Evolutionary conservation across 2,329 filamentous ascomycete genomes (phyloP), one percentile per base, ranked within the genome.

Genomic region (Torrubiellomyces zombiae): DNA sequence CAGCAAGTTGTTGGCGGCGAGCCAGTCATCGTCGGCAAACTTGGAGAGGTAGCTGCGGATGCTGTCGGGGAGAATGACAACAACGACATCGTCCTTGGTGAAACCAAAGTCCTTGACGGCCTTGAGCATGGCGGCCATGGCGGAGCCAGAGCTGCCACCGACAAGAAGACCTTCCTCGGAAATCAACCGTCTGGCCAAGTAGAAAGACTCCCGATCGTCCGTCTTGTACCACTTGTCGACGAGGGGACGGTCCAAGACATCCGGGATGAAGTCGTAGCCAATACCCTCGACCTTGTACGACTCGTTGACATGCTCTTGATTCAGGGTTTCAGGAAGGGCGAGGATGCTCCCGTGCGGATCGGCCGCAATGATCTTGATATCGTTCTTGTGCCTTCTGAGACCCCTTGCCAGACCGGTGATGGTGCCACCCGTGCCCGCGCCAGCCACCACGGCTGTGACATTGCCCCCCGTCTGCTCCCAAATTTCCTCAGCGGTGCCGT

Each of bases 211-310:
- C 32, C 70, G 67, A 45, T 98, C 89, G 32, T 86, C 80, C 4
- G 89, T 98, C 69, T 98, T 98, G 60, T 94, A 95, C 89, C 89
- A 98, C 45, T 76, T 78, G 50, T 94, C 80, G 16, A 98, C 79
- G 5, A 67, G 50, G 15, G 73, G 53, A 43, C 76, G 81, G 37
- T 89, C 74, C 28, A 98, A 61, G 5, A 98, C 91, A 14, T 95
- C 81, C 6, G 91, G 89, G 31, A 98, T 78, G 50, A 98, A 98
- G 50, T 98, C 89, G 50, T 98, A 98, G 12, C 89, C 89, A 42
- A 98, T 98, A 21, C 89, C 89, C 57, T 98, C 89, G 1, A 98
- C 89, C 58, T 98, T 95, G 61, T 98, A 98, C 2, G 75, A 62
- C 50, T 82, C 73, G 44, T 94, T 86, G 32, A 68, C 66, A 45